These are phyloP conservation scores for Backusella tarrabulga DNA, from an alignment of 192 early-diverging fungal genomes.

Conservation along the genomic window DNA sequence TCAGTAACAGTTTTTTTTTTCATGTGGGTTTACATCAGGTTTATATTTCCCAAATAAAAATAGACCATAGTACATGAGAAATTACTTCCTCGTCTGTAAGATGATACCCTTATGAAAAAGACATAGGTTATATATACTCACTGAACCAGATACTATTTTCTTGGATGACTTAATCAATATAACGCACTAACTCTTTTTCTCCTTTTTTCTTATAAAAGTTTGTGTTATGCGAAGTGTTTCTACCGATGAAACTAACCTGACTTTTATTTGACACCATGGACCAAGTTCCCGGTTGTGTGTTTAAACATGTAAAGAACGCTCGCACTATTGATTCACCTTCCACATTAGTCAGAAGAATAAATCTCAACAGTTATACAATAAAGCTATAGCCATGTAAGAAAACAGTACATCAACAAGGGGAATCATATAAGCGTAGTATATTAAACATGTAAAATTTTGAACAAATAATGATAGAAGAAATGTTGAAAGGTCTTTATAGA, in stretches of 20 bases:
- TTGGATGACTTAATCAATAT: background rate
- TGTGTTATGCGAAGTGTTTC: background rate
- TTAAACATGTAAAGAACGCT: background rate
- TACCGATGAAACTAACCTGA: background rate
- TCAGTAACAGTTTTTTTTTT: background rate
- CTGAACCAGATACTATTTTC: background rate
- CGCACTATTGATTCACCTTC: background rate
- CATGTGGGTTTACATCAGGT: background rate
- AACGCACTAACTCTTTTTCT: background rate
- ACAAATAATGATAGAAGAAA: background rate
- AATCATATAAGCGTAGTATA: background rate
- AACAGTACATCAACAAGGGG: no score
- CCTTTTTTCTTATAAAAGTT: background rate
- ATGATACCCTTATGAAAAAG: background rate
- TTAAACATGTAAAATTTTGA: background rate
- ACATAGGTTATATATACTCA: background rate
- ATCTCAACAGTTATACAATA: background rate
- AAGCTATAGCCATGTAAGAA: background rate
- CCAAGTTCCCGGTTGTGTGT: background rate
- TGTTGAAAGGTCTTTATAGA: background rate
- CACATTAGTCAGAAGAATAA: background rate
- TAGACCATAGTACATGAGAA: no score
- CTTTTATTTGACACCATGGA: background rate
- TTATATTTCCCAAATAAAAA: no score
- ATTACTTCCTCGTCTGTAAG: background rate